A percentile compares a stretch with the other conserved stretches of the same genome.
Evolutionary conservation across 139 green algal species (phyloP).

Genomic region (Desmodesmus armatus): DNA sequence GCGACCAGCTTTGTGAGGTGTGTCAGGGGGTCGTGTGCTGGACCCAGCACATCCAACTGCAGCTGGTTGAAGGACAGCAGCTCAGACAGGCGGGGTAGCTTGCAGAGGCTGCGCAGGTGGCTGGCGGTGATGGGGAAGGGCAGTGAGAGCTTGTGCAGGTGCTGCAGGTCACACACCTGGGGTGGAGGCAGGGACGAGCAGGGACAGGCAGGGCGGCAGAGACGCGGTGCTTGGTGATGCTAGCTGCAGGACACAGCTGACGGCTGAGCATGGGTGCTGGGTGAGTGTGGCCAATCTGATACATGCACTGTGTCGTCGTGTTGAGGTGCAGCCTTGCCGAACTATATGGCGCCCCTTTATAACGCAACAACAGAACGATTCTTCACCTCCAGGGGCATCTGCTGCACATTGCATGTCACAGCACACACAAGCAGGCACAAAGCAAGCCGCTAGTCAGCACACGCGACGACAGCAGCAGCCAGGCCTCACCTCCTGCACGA

Average conservation of each 20-base stretch:
- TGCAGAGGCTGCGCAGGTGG: slow-evolving; percentile 17
- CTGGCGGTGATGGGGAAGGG: slow-evolving; percentile 2
- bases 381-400: too few species aligned
- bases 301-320: too few species aligned
- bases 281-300: too few species aligned
- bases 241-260: too few species aligned
- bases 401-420: too few species aligned
- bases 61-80: slow-evolving; percentile 9
- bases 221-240: too few species aligned
- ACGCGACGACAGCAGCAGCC: neutral
- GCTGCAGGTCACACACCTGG: slow-evolving; percentile 16
- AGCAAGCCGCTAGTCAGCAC: neutral
- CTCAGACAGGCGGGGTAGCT: slow-evolving; percentile 4
- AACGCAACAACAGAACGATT: too few species aligned
- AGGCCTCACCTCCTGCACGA: slow-evolving; percentile 23
- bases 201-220: neutral
- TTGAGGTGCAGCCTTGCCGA: too few species aligned
- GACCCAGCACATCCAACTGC: slow-evolving; percentile 23
- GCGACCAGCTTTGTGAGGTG: slow-evolving; percentile 3
- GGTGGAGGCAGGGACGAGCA: neutral
- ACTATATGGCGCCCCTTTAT: too few species aligned
- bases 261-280: too few species aligned
- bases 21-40: slow-evolving; percentile 15
- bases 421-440: too few species aligned
- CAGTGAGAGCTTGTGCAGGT: slow-evolving; percentile 31